Base-by-base conservation (phyloP, 805 yeast species). In the Metschnikowia kofuensis region DNA sequence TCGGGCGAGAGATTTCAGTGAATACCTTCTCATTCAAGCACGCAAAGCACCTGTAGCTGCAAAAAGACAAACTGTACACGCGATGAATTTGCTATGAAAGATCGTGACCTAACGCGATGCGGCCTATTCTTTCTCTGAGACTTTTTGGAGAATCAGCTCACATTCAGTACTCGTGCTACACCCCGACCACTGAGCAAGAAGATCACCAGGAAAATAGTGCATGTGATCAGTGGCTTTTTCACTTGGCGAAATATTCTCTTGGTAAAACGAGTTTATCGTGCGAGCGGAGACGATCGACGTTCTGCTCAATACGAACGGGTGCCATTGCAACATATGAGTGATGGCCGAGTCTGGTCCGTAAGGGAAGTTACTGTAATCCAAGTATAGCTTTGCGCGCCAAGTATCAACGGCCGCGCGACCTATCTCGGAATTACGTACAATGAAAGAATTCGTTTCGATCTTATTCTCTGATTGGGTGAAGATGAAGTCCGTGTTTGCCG, bases 291-390 rank as follows among this genome's bases (percentile, higher is more conserved):
- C 79, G 13, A 92, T 65, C 0, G 89, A 85, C 3, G 94, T 75
- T 60, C 82, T 85, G 47, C 86, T 77, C 56, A 94, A 74, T 28
- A 87, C 69, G 29, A 79, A 81, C 11, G 97, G 96, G 64, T 92
- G 99, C 99, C 98, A 94, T 67, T 89, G 97, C 57, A 90, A 73
- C 40, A 90, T 74, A 64, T 94, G 98, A n/a, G 88, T 79, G 38
- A 92, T 62, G 0, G 94, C 91, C n/a, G 78, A 75, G 50, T 80
- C 82, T 6, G 83, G 85, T 46, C 78, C 78, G 43, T 66, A 65
- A 12, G 78, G 78, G 67, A 87, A 87, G 49, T 77, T 77, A n/a
- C 68, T 67, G 68, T 86, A 89, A 43, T 78, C 75, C 62, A 87
- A 77, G 62, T 82, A 84, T 42, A 89, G 74, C 26, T 83, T 82